These are phyloP conservation scores for Metschnikowia shivogae DNA, from an alignment of 805 yeast genomes.

Conservation along the genomic window DNA sequence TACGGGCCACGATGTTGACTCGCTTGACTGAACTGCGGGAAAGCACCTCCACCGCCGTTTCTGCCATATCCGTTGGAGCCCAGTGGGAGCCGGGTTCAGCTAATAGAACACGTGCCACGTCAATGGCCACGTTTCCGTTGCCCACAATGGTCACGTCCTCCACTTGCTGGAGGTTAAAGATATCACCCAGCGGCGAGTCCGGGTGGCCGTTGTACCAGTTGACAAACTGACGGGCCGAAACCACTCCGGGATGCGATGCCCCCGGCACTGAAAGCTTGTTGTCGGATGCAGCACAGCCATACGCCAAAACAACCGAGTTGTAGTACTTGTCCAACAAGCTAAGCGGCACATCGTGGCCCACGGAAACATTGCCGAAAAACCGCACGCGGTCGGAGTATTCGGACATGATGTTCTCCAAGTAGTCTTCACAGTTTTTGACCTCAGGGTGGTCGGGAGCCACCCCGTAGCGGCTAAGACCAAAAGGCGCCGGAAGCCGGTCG, in stretches of 20 bases:
- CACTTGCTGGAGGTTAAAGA: slow-evolving; percentile 51
- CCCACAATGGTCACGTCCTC: slow-evolving; percentile 80
- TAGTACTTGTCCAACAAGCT: slow-evolving; percentile 49
- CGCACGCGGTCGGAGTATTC: slow-evolving; percentile 24
- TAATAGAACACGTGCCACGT: slow-evolving; percentile 75
- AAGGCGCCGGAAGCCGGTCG: slow-evolving; percentile 86
- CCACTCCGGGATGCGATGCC: slow-evolving; percentile 57
- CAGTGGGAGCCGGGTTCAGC: slow-evolving; percentile 54
- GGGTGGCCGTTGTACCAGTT: slow-evolving; percentile 97
- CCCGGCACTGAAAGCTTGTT: slow-evolving; percentile 61
- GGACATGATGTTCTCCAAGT: slow-evolving; percentile 52
- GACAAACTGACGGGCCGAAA: slow-evolving; percentile 81
- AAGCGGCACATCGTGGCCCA: slow-evolving; percentile 62
- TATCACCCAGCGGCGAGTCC: slow-evolving; percentile 28
- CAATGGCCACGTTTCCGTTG: slow-evolving; percentile 94
- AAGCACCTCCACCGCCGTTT: slow-evolving; percentile 54
- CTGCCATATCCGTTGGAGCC: slow-evolving; percentile 67
- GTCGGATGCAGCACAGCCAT: slow-evolving; percentile 66
- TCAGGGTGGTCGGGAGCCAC: slow-evolving; percentile 99
- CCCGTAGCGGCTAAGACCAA: slow-evolving; percentile 86
- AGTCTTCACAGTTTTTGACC: slow-evolving; percentile 78
- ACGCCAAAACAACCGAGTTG: slow-evolving; percentile 73
- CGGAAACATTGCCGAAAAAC: slow-evolving; percentile 66
- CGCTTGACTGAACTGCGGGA: slow-evolving; percentile 50
- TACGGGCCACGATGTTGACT: slow-evolving; percentile 75